Evolutionary conservation across 441 rosid species (phyloP), one percentile per base, ranked within the genome.

Genomic region (Gossypium davidsonii): DNA sequence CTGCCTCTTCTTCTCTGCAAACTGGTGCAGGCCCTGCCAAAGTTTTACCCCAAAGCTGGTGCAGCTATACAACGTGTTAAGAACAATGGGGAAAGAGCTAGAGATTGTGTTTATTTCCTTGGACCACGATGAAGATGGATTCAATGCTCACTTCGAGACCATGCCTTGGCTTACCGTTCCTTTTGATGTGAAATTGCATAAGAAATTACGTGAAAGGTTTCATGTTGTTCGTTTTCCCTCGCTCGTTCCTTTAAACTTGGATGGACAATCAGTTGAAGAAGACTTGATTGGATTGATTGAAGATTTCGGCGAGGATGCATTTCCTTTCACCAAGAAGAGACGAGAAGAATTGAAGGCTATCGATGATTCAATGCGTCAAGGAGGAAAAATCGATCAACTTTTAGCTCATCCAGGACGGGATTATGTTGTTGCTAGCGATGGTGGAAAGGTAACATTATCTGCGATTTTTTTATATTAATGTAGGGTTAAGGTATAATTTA

Each of bases 141-240:
- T 87, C 76, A 77, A 80, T 65, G 89, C 88, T 26, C 91, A 92
- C 70, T 89, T 87, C 81, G 79, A 81, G 85, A 74, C 71, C 80
- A 92, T 92, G 96, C 87, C 96, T 37, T 89, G 97, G 97, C 90
- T 87, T 17, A 88, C 91, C 8, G 85, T 89, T 76, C 92, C 96
- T 15, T 90, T 90, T 78, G 82, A 80, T 58, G 77, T 56, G 39
- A 81, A 63, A 60, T 70, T 85, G 63, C 85, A 79, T 18, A 80
- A 80, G 56, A 74, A 75, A 34, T 70, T 92, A 75, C 82, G 82
- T 14, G 80, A 74, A 53, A 78, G 74, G 72, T 90, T 81, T 67
- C 67, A 15, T 4, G 79, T 92, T 68, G 60, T 80, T 72, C 90
- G 84, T 46, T 89, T 92, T 26, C 95, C 96, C 2, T 85, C 89